Evolutionary conservation across 2,329 filamentous ascomycete species (phyloP), one percentile per base, ranked within the genome.

Genomic region (Calonectria hawksworthii): DNA sequence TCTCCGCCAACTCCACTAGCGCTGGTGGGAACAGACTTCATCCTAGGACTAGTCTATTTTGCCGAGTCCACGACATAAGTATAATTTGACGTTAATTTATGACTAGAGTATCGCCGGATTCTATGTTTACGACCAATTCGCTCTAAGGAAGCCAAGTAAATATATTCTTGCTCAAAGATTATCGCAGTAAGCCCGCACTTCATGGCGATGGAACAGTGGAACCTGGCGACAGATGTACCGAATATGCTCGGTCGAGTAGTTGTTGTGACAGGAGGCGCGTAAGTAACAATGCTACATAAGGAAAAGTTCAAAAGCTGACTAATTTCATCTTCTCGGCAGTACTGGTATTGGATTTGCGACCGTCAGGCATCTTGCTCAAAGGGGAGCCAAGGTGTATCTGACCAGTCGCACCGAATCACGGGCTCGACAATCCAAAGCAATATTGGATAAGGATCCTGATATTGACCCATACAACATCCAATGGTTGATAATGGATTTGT

Each of bases 241-340:
- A 41, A 70, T 28, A 38, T 74, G 4, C 54, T 10, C 3, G 61
- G 41, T 6, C 70, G 66, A 41, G 28, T 74, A 7, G 61, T 30
- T 10, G 59, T 74, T 3, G 72, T 74, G n/a, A 74, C 67, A 0
- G 72, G 72, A 4, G 72, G 59, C 13, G 65, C 61, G 72, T 70
- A 67, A n/a, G 72, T 47, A 18, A 5, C 14, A n/a, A n/a, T 6
- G 34, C 6, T 23, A 5, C 4, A 38, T 6, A 10, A 18, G 2
- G 16, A 13, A 38, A 21, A 32, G 4, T 18, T n/a, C n/a, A n/a
- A n/a, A 18, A 28, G 21, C 14, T 38, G 16, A 64, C 23, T n/a
- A n/a, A 21, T 21, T 2, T 4, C 47, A 28, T n/a, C 9, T 41
- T 47, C 18, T 1, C 44, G n/a, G n/a, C 13, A 74, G 72, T 13